Conservation (phyloP, 352 stramenopile genomes). For the Phytophthora idaei region DNA sequence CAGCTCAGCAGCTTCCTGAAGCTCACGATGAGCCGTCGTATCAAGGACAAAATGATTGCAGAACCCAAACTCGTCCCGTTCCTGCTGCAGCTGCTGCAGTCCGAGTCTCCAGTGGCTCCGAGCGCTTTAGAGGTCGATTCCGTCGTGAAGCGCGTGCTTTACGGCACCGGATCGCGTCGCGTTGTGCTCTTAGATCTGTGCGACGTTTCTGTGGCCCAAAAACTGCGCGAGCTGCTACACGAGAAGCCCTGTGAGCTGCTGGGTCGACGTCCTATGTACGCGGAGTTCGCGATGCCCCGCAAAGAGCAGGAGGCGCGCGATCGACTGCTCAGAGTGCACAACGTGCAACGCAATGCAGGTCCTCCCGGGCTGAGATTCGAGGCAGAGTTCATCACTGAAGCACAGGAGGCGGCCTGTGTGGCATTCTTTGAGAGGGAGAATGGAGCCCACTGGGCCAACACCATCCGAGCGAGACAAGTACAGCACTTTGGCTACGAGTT, state of each 20-base stretch:
- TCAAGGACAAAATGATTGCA: conserved; percentile 55
- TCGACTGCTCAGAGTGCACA: conserved; percentile 57
- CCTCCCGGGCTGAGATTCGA: conserved; percentile 52
- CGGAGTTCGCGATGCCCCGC: conserved; percentile 70
- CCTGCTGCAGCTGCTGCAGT: conserved; percentile 39
- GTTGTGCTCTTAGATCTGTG: conserved; percentile 55
- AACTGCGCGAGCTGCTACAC: conserved; percentile 57
- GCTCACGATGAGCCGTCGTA: conserved; percentile 75
- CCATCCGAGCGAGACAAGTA: conserved; percentile 82
- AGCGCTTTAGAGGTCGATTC: conserved; percentile 5
- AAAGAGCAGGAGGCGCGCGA: conserved; percentile 76
- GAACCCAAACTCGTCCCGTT: conserved; percentile 59
- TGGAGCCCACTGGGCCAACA: conserved; percentile 63
- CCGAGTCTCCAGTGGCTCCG: not conserved
- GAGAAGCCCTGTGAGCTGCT: conserved; percentile 64
- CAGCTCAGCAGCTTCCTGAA: conserved; percentile 63
- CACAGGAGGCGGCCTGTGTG: conserved; percentile 61
- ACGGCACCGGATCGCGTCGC: conserved; percentile 59
- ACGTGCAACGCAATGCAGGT: conserved; percentile 57
- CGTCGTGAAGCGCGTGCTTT: conserved; percentile 55
- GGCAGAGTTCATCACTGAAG: conserved; percentile 66
- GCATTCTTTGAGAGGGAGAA: conserved; percentile 65
- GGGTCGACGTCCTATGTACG: conserved; percentile 65
- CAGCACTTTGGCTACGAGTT: conserved; percentile 91
- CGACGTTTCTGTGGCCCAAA: conserved; percentile 11